Percentiles rank a stretch among this genome's conserved stretches.
Evolutionary conservation across 345 rosid genomes (phyloP).

Genomic region (Chamaenerion angustifolium): DNA sequence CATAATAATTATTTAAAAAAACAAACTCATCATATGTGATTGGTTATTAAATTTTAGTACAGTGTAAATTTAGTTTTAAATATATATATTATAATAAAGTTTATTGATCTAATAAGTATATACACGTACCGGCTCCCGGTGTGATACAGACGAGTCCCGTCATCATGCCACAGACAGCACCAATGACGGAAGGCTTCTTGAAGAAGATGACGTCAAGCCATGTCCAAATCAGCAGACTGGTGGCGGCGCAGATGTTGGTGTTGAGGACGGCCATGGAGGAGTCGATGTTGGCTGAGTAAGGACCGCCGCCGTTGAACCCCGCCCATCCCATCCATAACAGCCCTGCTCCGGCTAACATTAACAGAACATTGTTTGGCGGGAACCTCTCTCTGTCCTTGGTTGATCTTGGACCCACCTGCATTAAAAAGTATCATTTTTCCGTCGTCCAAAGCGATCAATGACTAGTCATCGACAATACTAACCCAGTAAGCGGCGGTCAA

Average conservation of each 20-base stretch:
- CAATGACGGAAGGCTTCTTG: constrained; percentile 23
- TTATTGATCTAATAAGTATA: too few species aligned
- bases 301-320: constrained; percentile 35
- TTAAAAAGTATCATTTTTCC: too few species aligned
- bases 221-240: constrained; percentile 27
- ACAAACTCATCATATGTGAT: too few species aligned
- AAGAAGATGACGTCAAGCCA: constrained; percentile 19
- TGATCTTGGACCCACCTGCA: constrained; percentile 24
- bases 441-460: too few species aligned
- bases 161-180: constrained; percentile 30
- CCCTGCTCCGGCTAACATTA: constrained; percentile 30
- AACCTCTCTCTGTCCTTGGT: constrained; percentile 20
- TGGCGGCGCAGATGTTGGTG: constrained; percentile 29
- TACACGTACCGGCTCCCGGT: constrained; percentile 21
- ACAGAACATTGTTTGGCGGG: constrained; percentile 21
- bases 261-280: constrained; percentile 28
- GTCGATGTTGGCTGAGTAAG: constrained; percentile 18
- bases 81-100: too few species aligned
- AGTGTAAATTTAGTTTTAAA: too few species aligned
- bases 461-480: neutral
- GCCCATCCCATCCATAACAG: constrained; percentile 38
- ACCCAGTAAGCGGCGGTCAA: constrained; percentile 30
- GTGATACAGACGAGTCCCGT: constrained; percentile 36
- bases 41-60: too few species aligned
- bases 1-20: too few species aligned